These are phyloP conservation scores for Wallacemonas sp. DNA, from an alignment of 208 protist genomes.

Conservation along the genomic window DNA sequence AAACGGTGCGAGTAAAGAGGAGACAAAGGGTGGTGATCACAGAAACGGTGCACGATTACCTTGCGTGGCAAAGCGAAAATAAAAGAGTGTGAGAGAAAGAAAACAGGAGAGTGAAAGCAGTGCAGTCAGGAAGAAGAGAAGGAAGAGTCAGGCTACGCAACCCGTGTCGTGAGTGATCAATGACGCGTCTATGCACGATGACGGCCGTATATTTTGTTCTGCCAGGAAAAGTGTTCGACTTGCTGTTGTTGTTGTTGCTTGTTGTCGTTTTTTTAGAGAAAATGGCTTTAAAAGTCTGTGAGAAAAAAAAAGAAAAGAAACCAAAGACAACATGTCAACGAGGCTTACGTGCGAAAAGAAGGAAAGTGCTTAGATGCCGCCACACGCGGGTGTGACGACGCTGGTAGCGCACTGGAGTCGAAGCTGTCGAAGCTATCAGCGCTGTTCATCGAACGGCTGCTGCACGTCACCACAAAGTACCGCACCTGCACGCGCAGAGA, in stretches of 20 bases:
- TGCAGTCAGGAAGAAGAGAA: too few relatives aligned
- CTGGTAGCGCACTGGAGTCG: background rate
- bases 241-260: background rate
- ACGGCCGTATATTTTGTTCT: too few relatives aligned
- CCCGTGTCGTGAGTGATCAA: too few relatives aligned
- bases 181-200: too few relatives aligned
- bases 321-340: slow-evolving; percentile 14
- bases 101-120: background rate
- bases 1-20: too few relatives aligned
- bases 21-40: too few relatives aligned
- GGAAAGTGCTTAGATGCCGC: background rate
- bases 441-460: slow-evolving; percentile 63
- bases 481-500: slow-evolving; percentile 57
- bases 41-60: too few relatives aligned
- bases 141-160: too few relatives aligned
- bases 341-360: too few relatives aligned
- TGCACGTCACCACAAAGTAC: slow-evolving; percentile 84
- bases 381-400: background rate
- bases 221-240: too few relatives aligned
- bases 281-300: slow-evolving; percentile 3
- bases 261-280: background rate
- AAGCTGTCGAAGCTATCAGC: slow-evolving; percentile 2
- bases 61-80: background rate
- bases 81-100: background rate
- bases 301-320: slow-evolving; percentile 17